Evolutionary conservation across 1,139 yeast genomes (phyloP), one percentile per base, ranked within the genome.

Genomic region (Sugiyamaella novakii): DNA sequence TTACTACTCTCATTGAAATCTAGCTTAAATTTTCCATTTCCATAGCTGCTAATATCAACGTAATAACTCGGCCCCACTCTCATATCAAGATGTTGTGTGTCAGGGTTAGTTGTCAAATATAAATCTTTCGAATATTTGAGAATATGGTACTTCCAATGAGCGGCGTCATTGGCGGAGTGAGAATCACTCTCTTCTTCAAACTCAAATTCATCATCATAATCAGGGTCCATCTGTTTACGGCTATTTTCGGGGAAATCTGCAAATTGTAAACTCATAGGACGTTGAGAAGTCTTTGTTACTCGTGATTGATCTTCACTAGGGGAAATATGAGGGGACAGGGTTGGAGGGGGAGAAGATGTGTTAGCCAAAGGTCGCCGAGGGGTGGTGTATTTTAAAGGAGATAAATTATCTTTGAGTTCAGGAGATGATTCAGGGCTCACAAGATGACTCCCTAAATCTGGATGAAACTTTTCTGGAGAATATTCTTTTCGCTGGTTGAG

Each of bases 91-190:
- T 63, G 65, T 22, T 50, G 52, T 7, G 58, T 44, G 47, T 62
- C 66, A 1, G 67, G 67, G 38, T 59, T 62, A 10, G 67, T 63
- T 2, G 65, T 61, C 52, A 63, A 40, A 45, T 63, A 63, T 35
- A 62, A 44, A 46, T 63, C 67, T 41, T 59, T 59, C 33, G 63
- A 54, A 46, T 59, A 62, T 45, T 63, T 63, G 42, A 62, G 54
- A 36, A 61, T 58, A 44, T 61, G 62, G 47, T 63, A 63, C 39
- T 59, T 60, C 62, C 63, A 62, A 46, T 53, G 56, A 27, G 34
- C 39, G 14, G 45, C 31, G 25, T 34, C 28, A 19, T 17, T 24
- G 17, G 8, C 33, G n/a, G 27, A 18, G 7, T 10, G 24, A 7
- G 38, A 12, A 30, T 42, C 40, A 10, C 18, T 35, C 22, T 42